Evolutionary conservation across 441 rosid species (phyloP).

Genomic region (Kokia cookei): DNA sequence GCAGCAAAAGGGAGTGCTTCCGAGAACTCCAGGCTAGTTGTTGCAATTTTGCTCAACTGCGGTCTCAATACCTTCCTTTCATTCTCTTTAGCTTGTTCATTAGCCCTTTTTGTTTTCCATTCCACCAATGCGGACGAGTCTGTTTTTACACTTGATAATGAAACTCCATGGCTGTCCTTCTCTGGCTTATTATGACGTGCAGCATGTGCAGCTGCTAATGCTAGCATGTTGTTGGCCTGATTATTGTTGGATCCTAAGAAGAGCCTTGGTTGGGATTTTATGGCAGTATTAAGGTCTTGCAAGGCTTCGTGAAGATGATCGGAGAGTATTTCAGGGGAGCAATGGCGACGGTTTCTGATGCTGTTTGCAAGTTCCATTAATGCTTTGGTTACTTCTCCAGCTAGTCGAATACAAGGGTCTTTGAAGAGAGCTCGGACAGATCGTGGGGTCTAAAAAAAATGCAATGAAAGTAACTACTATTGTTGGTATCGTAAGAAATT

Average conservation of each 20-base stretch:
- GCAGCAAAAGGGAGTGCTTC: constrained; percentile 89
- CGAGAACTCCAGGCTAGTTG: constrained; percentile 71
- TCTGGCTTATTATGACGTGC: constrained; percentile 5
- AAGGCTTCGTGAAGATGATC: constrained; percentile 73
- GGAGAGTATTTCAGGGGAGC: constrained; percentile 69
- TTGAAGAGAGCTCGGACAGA: constrained; percentile 67
- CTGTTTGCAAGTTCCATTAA: constrained; percentile 58
- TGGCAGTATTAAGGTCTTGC: constrained; percentile 60
- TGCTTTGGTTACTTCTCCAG: constrained; percentile 60
- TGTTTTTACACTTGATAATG: constrained; percentile 31
- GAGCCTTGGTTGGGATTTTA: constrained; percentile 75
- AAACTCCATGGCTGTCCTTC: constrained; percentile 15
- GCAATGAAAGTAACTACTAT: background rate
- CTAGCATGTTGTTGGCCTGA: constrained; percentile 40
- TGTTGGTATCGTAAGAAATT: background rate
- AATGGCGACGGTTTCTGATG: constrained; percentile 53
- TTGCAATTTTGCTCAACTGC: constrained; percentile 56
- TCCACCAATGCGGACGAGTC: constrained; percentile 14
- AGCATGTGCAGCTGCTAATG: constrained; percentile 46
- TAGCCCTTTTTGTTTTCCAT: constrained; percentile 28
- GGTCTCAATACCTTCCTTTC: constrained; percentile 54
- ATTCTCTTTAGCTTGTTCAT: constrained; percentile 18
- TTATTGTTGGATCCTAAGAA: constrained; percentile 49
- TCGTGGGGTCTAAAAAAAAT: constrained; percentile 37
- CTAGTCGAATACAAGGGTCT: constrained; percentile 62